Evolutionary conservation across 495 filamentous ascomycete species (phyloP).

Genomic region (Entonaema liquescens): DNA sequence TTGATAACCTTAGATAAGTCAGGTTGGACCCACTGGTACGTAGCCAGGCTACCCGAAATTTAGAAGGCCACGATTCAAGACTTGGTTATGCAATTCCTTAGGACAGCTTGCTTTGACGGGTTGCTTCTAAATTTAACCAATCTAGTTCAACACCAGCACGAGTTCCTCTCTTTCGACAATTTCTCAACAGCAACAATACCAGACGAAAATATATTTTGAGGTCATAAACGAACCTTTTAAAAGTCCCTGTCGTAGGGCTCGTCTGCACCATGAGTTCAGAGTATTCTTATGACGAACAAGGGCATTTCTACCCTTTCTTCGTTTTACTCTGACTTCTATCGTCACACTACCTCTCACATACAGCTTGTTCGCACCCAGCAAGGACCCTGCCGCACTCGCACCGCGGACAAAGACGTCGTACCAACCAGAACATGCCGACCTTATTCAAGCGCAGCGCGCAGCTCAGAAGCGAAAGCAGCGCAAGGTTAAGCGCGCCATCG

Average conservation of each 20-base stretch:
- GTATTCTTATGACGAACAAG: constrained; percentile 98
- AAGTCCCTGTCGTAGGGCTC: constrained; percentile 46
- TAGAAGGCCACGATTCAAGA: constrained; percentile 49
- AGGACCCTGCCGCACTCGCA: constrained; percentile 66
- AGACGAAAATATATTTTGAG: constrained; percentile 14
- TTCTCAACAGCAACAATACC: constrained; percentile 6
- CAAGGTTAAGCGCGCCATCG: constrained; percentile 83
- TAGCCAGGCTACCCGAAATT: constrained; percentile 41
- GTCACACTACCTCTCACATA: constrained; percentile 93
- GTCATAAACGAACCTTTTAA: constrained; percentile 10
- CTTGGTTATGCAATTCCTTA: constrained; percentile 7
- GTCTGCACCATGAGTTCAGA: constrained; percentile 83
- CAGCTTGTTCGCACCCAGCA: constrained; percentile 78
- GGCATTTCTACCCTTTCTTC: constrained; percentile 99
- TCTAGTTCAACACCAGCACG: constrained; percentile 21
- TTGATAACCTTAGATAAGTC: constrained; percentile 19
- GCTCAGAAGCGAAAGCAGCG: constrained; percentile 91
- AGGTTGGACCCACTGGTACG: constrained; percentile 6
- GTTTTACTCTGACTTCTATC: constrained; percentile 88
- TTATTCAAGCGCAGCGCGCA: constrained; percentile 84
- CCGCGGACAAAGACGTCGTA: constrained; percentile 70
- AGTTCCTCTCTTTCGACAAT: constrained; percentile 6
- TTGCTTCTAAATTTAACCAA: constrained; percentile 38
- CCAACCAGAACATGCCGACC: constrained; percentile 80
- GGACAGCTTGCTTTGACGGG: constrained; percentile 27